Percentiles rank a stretch among this genome's conserved stretches.
Evolutionary conservation across 139 green algal species (phyloP).

Genomic region (Chlorella sp.): DNA sequence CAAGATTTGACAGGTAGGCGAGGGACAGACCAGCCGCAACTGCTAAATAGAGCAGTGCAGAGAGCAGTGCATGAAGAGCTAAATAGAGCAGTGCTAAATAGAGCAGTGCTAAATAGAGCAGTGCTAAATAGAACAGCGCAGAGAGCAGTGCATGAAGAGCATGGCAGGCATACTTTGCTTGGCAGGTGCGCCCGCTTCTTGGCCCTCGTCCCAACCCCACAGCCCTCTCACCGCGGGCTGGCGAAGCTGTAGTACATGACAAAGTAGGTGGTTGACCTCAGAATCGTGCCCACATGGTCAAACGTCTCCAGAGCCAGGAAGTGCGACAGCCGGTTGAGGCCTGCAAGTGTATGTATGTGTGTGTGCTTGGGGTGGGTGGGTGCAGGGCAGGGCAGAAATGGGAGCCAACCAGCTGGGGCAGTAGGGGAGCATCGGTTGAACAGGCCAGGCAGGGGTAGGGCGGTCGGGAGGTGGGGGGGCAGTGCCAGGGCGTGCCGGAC

Average conservation of each 20-base stretch:
- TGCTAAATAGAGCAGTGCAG: too few relatives aligned
- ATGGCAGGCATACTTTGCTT: too few relatives aligned
- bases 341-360: not conserved
- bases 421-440: too few relatives aligned
- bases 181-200: not conserved
- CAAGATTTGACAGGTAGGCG: too few relatives aligned
- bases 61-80: not conserved
- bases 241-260: slow-evolving; percentile 44
- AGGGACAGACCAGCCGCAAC: too few relatives aligned
- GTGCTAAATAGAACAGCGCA: not conserved
- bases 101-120: too few relatives aligned
- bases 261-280: slow-evolving; percentile 59
- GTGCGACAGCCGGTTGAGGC: slow-evolving; percentile 48
- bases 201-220: not conserved
- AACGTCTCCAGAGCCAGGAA: slow-evolving; percentile 63
- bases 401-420: too few relatives aligned
- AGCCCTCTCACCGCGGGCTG: not conserved
- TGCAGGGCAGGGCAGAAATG: not conserved
- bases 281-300: slow-evolving; percentile 40
- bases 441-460: too few relatives aligned
- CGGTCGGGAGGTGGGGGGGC: too few relatives aligned
- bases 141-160: not conserved
- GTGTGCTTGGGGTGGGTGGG: not conserved
- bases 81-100: not conserved
- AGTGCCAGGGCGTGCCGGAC: not conserved